Evolutionary conservation across 768 basidiomycete genomes (phyloP).

Genomic region (Nidula microcarpa): DNA sequence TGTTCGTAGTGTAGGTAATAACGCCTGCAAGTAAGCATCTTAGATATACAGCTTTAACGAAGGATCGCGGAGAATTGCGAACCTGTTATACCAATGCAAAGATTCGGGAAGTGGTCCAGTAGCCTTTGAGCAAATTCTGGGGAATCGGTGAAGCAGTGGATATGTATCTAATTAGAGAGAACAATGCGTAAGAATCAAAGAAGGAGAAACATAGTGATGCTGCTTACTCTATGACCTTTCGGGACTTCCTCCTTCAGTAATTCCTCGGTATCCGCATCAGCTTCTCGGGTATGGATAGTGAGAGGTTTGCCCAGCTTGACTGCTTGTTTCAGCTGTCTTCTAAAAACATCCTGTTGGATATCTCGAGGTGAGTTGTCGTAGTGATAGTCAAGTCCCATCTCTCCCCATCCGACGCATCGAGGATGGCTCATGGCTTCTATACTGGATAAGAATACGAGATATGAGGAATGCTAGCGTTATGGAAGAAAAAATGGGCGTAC

Average conservation of each 20-base stretch:
- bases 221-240: conserved; percentile 54
- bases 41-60: neutral
- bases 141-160: conserved; percentile 87
- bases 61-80: conserved; percentile 2
- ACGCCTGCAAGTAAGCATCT: conserved; percentile 49
- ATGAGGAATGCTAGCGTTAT: neutral
- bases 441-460: conserved; percentile 25
- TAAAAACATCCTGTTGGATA: conserved; percentile 63
- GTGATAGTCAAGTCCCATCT: conserved; percentile 86
- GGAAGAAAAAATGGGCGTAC: conserved; percentile 22
- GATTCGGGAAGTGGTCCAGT: conserved; percentile 74
- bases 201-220: conserved; percentile 2
- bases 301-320: conserved; percentile 70
- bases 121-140: conserved; percentile 71
- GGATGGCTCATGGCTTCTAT: conserved; percentile 76
- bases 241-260: conserved; percentile 80
- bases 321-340: conserved; percentile 65
- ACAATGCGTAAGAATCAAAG: neutral
- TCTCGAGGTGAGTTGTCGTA: conserved; percentile 75
- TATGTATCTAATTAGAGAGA: conserved; percentile 55
- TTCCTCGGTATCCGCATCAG: conserved; percentile 76
- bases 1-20: conserved; percentile 74
- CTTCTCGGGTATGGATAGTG: conserved; percentile 85
- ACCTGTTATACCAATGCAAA: conserved; percentile 84
- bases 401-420: conserved; percentile 84